Conservation (phyloP, 805 yeast species). For the Pichia scutulata region DNA sequence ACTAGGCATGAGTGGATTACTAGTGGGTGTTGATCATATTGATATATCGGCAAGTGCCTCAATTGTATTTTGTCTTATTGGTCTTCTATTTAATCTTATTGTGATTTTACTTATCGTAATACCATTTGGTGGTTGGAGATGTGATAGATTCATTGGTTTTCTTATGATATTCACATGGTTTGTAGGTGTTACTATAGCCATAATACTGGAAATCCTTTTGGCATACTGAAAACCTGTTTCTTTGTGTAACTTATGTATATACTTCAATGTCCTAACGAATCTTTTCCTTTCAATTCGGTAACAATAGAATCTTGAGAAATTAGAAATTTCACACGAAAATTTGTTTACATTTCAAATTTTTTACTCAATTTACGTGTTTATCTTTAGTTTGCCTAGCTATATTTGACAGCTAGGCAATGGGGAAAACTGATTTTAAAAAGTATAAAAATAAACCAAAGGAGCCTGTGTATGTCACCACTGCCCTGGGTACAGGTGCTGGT, state of each 20-base stretch:
- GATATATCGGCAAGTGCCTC: slow-evolving; percentile 30
- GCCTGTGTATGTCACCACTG: slow-evolving; percentile 22
- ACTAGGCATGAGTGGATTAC: slow-evolving; percentile 65
- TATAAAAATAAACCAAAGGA: slow-evolving; percentile 14
- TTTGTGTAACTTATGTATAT: neutral
- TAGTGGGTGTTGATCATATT: slow-evolving; percentile 28
- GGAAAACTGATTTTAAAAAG: slow-evolving; percentile 8
- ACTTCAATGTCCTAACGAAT: neutral
- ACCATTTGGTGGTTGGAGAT: slow-evolving; percentile 35
- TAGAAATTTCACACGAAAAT: neutral
- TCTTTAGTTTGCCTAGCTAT: neutral
- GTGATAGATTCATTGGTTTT: slow-evolving; percentile 33
- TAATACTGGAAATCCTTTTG: slow-evolving; percentile 20
- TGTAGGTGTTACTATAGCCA: slow-evolving; percentile 29
- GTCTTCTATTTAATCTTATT: slow-evolving; percentile 32
- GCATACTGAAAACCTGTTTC: neutral
- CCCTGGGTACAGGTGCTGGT: slow-evolving; percentile 65
- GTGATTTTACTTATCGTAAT: slow-evolving; percentile 31
- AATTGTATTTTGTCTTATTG: slow-evolving; percentile 34
- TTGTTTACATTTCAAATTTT: neutral
- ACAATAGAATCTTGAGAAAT: neutral
- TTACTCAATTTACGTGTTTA: neutral
- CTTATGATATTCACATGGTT: slow-evolving; percentile 36
- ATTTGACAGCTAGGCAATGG: neutral
- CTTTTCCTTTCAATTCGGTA: neutral